phyloP scores from a whole-genome alignment of 2,329 filamentous ascomycete species.

The Nigrospora osmanthi region DNA sequence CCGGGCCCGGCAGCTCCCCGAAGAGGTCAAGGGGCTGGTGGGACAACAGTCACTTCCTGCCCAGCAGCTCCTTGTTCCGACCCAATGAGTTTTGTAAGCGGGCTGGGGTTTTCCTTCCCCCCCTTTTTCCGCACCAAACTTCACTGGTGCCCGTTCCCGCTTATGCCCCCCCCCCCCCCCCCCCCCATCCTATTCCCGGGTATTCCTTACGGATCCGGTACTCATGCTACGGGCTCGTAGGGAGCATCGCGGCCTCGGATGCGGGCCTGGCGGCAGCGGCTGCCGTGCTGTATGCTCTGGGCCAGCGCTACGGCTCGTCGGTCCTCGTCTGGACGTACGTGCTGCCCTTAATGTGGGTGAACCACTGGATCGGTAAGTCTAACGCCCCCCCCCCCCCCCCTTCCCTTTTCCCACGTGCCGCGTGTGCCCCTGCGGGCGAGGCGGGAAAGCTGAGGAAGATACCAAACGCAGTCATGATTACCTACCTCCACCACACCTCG shows the following conservation, averaged over 20 bases:
- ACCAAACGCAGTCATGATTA: constrained; percentile 57
- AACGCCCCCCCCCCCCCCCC: no score
- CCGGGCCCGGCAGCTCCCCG: constrained; percentile 37
- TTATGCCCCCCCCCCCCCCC: no score
- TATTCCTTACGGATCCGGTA: no score
- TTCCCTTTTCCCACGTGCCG: not conserved
- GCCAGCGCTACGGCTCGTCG: constrained; percentile 41
- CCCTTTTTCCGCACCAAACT: no score
- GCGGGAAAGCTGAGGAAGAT: constrained; percentile 5
- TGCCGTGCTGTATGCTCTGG: constrained; percentile 41
- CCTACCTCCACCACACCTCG: constrained; percentile 62
- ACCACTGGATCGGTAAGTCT: constrained; percentile 57
- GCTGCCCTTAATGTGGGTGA: constrained; percentile 60
- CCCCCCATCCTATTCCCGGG: no score
- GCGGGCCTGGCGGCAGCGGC: constrained; percentile 44
- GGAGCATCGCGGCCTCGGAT: constrained; percentile 48
- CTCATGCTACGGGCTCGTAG: not conserved
- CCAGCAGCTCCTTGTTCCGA: constrained; percentile 50
- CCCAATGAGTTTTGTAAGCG: constrained; percentile 33
- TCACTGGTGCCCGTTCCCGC: no score
- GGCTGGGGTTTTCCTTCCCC: no score
- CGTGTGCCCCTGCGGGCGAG: not conserved
- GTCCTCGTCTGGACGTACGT: constrained; percentile 51
- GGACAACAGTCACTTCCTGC: constrained; percentile 48
- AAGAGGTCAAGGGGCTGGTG: constrained; percentile 26